Evolutionary conservation across 164 flowering plant genomes (phyloP), one percentile per base, ranked within the genome.

Genomic region (Houttuynia cordata): DNA sequence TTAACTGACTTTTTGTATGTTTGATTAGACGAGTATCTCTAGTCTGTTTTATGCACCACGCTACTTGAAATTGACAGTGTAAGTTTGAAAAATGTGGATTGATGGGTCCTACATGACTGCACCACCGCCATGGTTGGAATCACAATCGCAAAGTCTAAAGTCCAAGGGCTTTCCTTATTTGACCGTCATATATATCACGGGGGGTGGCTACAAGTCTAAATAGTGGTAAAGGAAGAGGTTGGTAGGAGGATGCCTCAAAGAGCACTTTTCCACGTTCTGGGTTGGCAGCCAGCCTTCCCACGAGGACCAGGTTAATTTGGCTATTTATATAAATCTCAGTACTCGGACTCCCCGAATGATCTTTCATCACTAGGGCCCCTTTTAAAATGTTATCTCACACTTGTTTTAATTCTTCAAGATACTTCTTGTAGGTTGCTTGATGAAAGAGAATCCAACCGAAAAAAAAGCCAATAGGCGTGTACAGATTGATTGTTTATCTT

Each of bases 201-300:
- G 37, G 37, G 37, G 2, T 30, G 37, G 37, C 37, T 30, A 30
- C 37, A 30, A 30, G 37, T n/a, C n/a, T n/a, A n/a, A n/a, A n/a
- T 30, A 30, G 37, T 30, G 37, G 21, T 1, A 55, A 55, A 55
- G 57, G 23, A 17, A 51, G n/a, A 51, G 53, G 21, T 51, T 13
- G n/a, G 53, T 13, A 7, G 51, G 15, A 30, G 37, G 37, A 30
- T 30, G 37, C 37, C 37, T 51, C 47, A 21, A 20, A 12, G 9
- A 14, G 42, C 22, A 37, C 41, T 24, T 62, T 62, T 62, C 65
- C 51, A 62, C 65, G 23, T 54, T 41, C 65, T 54, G 19, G 51
- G 52, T 62, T 23, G 65, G 59, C 65, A 14, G 40, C 64, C 34
- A 40, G 57, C 58, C 56, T 53, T 52, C 22, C 55, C 37, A 42